Evolutionary conservation across 768 basidiomycete genomes (phyloP), one percentile per base, ranked within the genome.

Genomic region (Serendipita indica): DNA sequence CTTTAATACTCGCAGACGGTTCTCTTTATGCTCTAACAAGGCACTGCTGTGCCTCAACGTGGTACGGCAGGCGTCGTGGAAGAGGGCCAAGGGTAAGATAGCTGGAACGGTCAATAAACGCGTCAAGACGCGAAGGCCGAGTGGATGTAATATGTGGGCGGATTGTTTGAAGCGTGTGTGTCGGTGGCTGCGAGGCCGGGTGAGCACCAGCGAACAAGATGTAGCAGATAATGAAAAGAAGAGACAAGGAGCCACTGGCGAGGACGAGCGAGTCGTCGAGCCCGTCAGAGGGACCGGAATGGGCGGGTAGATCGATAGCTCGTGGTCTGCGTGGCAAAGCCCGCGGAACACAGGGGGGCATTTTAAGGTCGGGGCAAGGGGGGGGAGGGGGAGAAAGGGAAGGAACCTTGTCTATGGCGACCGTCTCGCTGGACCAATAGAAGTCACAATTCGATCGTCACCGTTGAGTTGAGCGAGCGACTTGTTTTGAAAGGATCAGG

Each of bases 151-250:
- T 54, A 10, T 12, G 20, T 10, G 10, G 7, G 7, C 5, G 7
- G 27, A n/a, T 7, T n/a, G 41, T 6, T 43, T n/a, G 41, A 43
- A 43, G 41, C 5, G 18, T n/a, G 41, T 39, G 41, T 43, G 18
- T 18, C 41, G 41, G 27, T 43, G 41, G 41, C 7, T 25, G 5
- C 7, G n/a, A 43, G n/a, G n/a, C n/a, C n/a, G 41, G 41, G 41
- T n/a, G 5, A 43, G 41, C 41, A n/a, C 41, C 41, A 7, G 41
- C 18, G 41, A 43, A 25, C 7, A 43, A 43, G 41, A 25, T n/a
- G 49, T 54, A 4, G 49, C 49, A 54, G 49, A 54, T 54, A 54
- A 54, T 54, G 49, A 54, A 54, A 54, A 27, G 49, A 22, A 2
- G 49, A 4, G 49, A 18, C 4, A 54, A 54, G n/a, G n/a, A 4